Conservation (phyloP, 768 basidiomycete genomes). For the Chalciporus chontae region DNA sequence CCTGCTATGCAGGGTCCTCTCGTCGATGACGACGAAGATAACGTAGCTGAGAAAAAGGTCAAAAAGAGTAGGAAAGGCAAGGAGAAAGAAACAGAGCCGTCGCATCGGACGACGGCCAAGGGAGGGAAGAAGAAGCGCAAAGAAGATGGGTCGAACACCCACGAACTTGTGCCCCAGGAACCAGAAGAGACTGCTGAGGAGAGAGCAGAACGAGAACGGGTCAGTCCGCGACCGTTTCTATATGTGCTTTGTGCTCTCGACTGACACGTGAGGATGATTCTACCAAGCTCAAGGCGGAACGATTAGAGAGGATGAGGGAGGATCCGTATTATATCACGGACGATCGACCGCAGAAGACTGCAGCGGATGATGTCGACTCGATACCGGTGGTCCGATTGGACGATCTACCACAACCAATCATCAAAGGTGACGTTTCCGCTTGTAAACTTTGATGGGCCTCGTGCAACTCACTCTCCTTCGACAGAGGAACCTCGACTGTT, state of each 20-base stretch:
- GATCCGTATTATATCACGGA: conserved; percentile 92
- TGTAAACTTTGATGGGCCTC: neutral
- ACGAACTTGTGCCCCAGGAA: conserved; percentile 38
- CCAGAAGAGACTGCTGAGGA: conserved; percentile 57
- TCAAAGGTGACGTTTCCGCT: conserved; percentile 25
- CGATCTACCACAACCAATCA: conserved; percentile 45
- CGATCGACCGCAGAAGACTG: conserved; percentile 40
- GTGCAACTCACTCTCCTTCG: conserved; percentile 27
- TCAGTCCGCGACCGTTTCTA: conserved; percentile 32
- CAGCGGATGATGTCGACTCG: conserved; percentile 69
- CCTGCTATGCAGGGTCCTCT: conserved; percentile 44
- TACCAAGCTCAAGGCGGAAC: conserved; percentile 73
- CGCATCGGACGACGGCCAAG: conserved; percentile 28
- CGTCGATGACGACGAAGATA: conserved; percentile 30
- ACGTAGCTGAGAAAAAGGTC: conserved; percentile 37
- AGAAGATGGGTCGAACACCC: conserved; percentile 14
- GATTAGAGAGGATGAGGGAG: conserved; percentile 70
- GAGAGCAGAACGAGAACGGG: conserved; percentile 57
- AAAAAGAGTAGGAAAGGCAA: conserved; percentile 46
- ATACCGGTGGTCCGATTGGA: conserved; percentile 90
- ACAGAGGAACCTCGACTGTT: conserved; percentile 40
- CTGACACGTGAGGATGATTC: conserved; percentile 6
- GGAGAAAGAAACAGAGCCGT: conserved; percentile 45
- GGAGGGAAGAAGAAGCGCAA: conserved; percentile 45
- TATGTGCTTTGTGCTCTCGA: neutral